Evolutionary conservation across 176 grass and related monocot species (phyloP).

Genomic region (Luzula sylvatica): DNA sequence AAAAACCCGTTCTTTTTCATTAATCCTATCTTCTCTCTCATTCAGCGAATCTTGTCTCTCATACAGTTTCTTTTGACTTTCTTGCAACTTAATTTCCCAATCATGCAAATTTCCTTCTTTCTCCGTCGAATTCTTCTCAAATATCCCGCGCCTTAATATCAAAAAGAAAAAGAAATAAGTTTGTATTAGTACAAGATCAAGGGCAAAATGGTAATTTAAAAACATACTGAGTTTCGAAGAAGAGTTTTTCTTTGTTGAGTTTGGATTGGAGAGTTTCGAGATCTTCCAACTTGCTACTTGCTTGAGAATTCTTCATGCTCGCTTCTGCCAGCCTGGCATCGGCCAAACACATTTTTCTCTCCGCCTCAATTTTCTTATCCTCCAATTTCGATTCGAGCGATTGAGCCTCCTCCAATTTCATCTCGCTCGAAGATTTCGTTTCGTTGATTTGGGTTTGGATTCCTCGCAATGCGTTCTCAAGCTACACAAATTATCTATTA

Average conservation of each 20-base stretch:
- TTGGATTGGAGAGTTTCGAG: constrained; percentile 48
- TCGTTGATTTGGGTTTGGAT: constrained; percentile 68
- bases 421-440: no score
- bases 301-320: constrained; percentile 75
- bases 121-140: constrained; percentile 56
- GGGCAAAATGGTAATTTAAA: not conserved
- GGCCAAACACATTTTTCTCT: constrained; percentile 64
- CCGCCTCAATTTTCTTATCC: constrained; percentile 63
- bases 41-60: constrained; percentile 75
- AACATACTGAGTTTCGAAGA: constrained; percentile 67
- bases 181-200: not conserved
- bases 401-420: constrained; percentile 60
- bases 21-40: constrained; percentile 80
- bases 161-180: not conserved
- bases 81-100: constrained; percentile 79
- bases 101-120: constrained; percentile 50
- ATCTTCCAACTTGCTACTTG: constrained; percentile 72
- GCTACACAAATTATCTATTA: constrained; percentile 25
- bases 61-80: constrained; percentile 72
- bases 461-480: constrained; percentile 64
- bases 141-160: constrained; percentile 34
- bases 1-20: constrained; percentile 40
- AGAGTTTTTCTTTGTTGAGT: constrained; percentile 70
- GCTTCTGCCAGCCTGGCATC: constrained; percentile 93
- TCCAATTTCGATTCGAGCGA: constrained; percentile 72